A percentile compares a stretch with the other conserved stretches of the same genome.
Evolutionary conservation across 257 asterid species (phyloP).

Genomic region (Anisodus tanguticus): DNA sequence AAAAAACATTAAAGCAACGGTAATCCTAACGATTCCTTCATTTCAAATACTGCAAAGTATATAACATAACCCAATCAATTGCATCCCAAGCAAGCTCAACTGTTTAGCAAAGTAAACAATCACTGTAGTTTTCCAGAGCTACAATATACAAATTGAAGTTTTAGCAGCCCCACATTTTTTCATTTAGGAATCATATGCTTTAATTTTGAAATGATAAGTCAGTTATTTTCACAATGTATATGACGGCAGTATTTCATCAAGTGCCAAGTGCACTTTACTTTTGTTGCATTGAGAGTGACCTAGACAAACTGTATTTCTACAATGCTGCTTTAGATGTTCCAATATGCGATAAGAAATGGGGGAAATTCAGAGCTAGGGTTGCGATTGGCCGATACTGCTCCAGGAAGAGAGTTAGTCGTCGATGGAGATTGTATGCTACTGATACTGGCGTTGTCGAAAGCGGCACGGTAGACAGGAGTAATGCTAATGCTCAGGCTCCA

Average conservation of each 20-base stretch:
- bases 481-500: constrained; percentile 30
- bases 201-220: background rate
- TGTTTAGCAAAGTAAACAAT: background rate
- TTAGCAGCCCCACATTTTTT: background rate
- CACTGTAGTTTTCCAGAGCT: background rate
- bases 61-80: background rate
- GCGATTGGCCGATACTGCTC: background rate
- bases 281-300: constrained; percentile 24
- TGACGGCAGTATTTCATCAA: constrained; percentile 40
- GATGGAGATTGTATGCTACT: constrained; percentile 42
- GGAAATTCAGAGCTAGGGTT: constrained; percentile 36
- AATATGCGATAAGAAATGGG: constrained; percentile 27
- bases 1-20: constrained; percentile 19
- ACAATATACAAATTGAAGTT: background rate
- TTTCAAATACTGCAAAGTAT: constrained; percentile 12
- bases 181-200: too few relatives aligned
- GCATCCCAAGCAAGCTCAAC: constrained; percentile 3
- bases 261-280: constrained; percentile 26
- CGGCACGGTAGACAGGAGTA: constrained; percentile 20
- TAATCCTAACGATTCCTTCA: constrained; percentile 9
- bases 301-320: constrained; percentile 13
- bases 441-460: constrained; percentile 36
- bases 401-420: constrained; percentile 11
- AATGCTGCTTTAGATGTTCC: constrained; percentile 27
- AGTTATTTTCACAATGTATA: background rate